These are phyloP conservation scores for Durotheca rogersii DNA, from an alignment of 495 filamentous ascomycete genomes.

Conservation along the genomic window DNA sequence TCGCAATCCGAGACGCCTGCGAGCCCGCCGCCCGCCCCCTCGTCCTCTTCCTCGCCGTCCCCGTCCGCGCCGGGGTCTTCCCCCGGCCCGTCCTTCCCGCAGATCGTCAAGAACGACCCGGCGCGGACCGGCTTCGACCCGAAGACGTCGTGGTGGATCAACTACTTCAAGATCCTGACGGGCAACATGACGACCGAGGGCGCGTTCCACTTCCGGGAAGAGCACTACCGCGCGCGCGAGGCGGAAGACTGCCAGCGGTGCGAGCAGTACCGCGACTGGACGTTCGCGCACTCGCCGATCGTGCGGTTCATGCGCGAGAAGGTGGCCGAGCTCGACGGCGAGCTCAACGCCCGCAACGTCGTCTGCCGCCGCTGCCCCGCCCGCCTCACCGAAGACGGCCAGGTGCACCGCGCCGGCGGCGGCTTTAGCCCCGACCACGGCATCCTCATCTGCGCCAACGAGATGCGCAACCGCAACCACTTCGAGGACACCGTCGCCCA, in stretches of 20 bases:
- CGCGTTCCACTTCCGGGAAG: slow-evolving; percentile 67
- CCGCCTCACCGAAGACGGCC: slow-evolving; percentile 44
- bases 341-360: slow-evolving; percentile 71
- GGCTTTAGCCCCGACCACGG: slow-evolving; percentile 84
- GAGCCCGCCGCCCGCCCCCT: not conserved
- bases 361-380: slow-evolving; percentile 73
- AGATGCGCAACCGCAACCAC: slow-evolving; percentile 69
- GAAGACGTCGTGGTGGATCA: slow-evolving; percentile 65
- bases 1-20: slow-evolving; percentile 15
- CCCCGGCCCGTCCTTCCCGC: slow-evolving; percentile 9
- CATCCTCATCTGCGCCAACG: slow-evolving; percentile 88
- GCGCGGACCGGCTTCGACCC: slow-evolving; percentile 62
- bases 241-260: slow-evolving; percentile 71
- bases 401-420: slow-evolving; percentile 56
- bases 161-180: slow-evolving; percentile 74
- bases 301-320: slow-evolving; percentile 82
- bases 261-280: slow-evolving; percentile 74
- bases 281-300: slow-evolving; percentile 78
- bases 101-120: slow-evolving; percentile 50
- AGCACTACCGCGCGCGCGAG: slow-evolving; percentile 66
- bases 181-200: slow-evolving; percentile 69
- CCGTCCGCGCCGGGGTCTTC: not conserved
- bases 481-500: slow-evolving; percentile 93
- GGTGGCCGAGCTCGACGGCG: slow-evolving; percentile 71
- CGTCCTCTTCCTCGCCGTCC: slow-evolving; percentile 15